phyloP scores from a whole-genome alignment of 2,329 filamentous ascomycete species.

The Cercospora canescens region DNA sequence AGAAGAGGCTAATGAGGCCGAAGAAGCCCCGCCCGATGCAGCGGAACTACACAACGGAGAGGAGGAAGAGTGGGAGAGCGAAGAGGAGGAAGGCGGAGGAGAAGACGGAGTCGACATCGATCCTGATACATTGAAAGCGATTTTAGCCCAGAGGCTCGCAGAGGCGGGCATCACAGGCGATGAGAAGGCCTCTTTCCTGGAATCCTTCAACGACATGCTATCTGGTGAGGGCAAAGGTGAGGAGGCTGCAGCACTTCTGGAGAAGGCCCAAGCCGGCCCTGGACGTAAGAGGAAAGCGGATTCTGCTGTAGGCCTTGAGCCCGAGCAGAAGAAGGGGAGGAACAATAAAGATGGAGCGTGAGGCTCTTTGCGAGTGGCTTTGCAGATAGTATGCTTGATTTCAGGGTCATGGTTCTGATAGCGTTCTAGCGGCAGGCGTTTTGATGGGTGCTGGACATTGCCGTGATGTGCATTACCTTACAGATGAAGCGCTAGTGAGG shows the following conservation, averaged over 20 bases:
- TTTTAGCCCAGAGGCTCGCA: slow-evolving; percentile 33
- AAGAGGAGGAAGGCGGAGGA: slow-evolving; percentile 22
- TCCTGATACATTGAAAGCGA: slow-evolving; percentile 39
- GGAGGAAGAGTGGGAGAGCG: slow-evolving; percentile 23
- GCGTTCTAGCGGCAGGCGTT: slow-evolving; percentile 1
- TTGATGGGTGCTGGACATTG: not conserved
- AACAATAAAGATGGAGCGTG: not conserved
- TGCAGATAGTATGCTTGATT: not conserved
- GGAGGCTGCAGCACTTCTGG: slow-evolving; percentile 44
- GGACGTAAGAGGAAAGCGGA: slow-evolving; percentile 7
- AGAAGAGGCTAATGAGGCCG: slow-evolving; percentile 17
- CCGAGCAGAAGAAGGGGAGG: not conserved
- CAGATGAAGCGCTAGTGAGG: too few species aligned
- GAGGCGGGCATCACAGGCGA: slow-evolving; percentile 38
- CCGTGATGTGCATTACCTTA: not conserved
- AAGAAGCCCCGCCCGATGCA: slow-evolving; percentile 23
- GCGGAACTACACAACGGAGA: slow-evolving; percentile 14
- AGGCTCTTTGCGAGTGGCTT: not conserved
- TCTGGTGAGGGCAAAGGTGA: slow-evolving; percentile 42
- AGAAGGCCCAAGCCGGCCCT: not conserved
- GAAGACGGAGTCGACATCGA: slow-evolving; percentile 35
- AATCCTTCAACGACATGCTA: slow-evolving; percentile 48
- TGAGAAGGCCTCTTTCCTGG: slow-evolving; percentile 45
- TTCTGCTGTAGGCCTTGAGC: slow-evolving; percentile 3
- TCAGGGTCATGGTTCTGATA: not conserved